Conservation (phyloP, 176 grass and related monocot genomes). For the Paspalum notatum region DNA sequence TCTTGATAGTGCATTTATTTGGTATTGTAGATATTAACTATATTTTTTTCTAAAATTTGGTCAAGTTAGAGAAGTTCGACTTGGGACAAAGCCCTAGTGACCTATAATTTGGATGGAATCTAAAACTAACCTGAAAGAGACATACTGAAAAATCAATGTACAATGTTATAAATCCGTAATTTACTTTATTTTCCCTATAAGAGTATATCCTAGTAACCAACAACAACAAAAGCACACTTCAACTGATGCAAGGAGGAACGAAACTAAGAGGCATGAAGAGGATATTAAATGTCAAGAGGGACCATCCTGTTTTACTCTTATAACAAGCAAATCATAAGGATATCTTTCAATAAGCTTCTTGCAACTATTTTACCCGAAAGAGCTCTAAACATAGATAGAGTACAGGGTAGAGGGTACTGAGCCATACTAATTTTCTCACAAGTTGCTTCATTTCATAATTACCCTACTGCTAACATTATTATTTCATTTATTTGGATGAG, state of each 20-base stretch:
- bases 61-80: too few relatives aligned
- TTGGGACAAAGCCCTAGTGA: too few relatives aligned
- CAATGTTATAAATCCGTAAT: neutral
- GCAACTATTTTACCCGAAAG: neutral
- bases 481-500: neutral
- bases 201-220: neutral
- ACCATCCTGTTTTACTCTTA: neutral
- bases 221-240: neutral
- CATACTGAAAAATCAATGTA: slow-evolving; percentile 3
- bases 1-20: too few relatives aligned
- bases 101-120: neutral
- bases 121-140: slow-evolving; percentile 15
- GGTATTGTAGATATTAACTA: too few relatives aligned
- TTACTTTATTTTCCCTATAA: neutral
- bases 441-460: neutral
- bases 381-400: neutral
- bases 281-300: slow-evolving; percentile 22
- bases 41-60: too few relatives aligned
- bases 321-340: neutral
- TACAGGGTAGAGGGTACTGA: slow-evolving; percentile 15
- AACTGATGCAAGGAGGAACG: neutral
- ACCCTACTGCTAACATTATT: neutral
- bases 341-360: slow-evolving; percentile 4
- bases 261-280: neutral
- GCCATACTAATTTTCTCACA: neutral